Conservation (phyloP, 352 stramenopile species). For the Globisporangium barbulae region DNA sequence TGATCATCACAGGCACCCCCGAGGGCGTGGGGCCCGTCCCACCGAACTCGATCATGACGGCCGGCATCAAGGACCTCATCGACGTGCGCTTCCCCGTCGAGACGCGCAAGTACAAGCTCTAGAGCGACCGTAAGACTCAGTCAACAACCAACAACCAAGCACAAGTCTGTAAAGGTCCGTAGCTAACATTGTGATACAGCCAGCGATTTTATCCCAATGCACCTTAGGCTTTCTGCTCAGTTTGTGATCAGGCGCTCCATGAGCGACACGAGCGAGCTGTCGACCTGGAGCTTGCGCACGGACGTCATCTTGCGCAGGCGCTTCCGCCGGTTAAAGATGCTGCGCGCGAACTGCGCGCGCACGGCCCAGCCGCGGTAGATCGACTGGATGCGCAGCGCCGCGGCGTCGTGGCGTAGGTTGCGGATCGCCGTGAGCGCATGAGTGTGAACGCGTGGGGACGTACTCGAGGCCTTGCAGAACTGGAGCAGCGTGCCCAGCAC, state of each 20-base stretch:
- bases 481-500: constrained; percentile 56
- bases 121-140: too few species aligned
- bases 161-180: too few species aligned
- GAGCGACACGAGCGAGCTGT: constrained; percentile 20
- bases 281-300: constrained; percentile 24
- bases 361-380: constrained; percentile 69
- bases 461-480: constrained; percentile 46
- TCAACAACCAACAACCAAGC: too few species aligned
- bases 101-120: constrained; percentile 53
- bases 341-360: constrained; percentile 26
- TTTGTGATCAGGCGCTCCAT: constrained; percentile 29
- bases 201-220: not conserved
- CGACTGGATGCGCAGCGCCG: constrained; percentile 65
- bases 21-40: constrained; percentile 71
- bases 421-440: constrained; percentile 47
- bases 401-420: constrained; percentile 69
- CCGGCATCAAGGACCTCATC: constrained; percentile 66
- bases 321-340: constrained; percentile 27
- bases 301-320: constrained; percentile 30
- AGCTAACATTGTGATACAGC: not conserved
- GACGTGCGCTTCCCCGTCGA: constrained; percentile 68
- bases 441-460: constrained; percentile 29
- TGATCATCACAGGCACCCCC: constrained; percentile 84
- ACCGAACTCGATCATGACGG: constrained; percentile 60
- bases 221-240: constrained; percentile 5